Conservation (phyloP, 78 protist species). For the Capsaspora owczarzaki region DNA sequence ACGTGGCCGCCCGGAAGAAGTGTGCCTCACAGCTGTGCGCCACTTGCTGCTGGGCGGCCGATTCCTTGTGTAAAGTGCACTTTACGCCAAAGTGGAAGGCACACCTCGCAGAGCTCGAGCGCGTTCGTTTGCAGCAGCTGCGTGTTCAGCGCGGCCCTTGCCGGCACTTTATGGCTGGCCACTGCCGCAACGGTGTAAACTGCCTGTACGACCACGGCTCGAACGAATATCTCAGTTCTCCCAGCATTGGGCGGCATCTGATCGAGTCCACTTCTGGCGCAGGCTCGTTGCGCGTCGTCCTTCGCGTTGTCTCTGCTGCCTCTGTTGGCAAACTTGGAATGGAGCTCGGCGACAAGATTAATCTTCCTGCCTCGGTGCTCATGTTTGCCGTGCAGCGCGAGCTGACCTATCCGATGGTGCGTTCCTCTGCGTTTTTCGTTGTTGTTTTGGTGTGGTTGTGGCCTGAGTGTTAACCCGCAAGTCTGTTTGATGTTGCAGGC, state of each 20-base stretch:
- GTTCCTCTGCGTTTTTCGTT: not conserved
- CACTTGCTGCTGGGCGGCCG: not conserved
- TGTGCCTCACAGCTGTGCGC: not conserved
- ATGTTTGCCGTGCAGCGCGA: not conserved
- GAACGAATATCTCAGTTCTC: not conserved
- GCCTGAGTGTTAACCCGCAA: too few species aligned
- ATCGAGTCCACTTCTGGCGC: not conserved
- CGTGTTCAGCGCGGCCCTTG: not conserved
- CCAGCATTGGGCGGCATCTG: too few species aligned
- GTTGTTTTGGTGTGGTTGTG: too few species aligned
- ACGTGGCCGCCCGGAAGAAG: not conserved
- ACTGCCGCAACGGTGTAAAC: not conserved
- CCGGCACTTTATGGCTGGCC: not conserved
- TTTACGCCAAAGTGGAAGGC: not conserved
- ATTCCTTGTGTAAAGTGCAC: not conserved
- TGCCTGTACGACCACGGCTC: not conserved
- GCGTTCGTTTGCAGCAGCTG: not conserved
- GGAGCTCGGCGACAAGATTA: not conserved
- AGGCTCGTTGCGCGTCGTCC: not conserved
- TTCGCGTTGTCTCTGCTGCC: not conserved
- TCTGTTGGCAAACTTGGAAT: not conserved
- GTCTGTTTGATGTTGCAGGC: too few species aligned
- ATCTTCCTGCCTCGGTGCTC: not conserved
- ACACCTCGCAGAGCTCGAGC: not conserved
- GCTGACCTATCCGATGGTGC: not conserved